These are phyloP conservation scores for Solanum tarijense DNA, from an alignment of 257 asterid genomes.

Conservation along the genomic window DNA sequence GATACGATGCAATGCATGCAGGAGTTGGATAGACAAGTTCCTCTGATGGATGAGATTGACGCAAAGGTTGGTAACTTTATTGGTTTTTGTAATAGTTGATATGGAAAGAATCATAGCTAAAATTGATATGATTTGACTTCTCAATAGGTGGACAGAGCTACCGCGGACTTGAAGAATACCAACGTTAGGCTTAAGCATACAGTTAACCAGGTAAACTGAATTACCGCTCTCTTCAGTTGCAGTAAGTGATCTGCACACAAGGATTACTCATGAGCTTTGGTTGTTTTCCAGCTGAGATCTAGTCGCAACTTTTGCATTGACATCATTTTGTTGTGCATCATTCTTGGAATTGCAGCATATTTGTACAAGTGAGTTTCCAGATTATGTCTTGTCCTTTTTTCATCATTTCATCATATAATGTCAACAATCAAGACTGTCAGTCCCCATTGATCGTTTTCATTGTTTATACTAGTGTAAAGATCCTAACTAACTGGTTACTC, in stretches of 20 bases:
- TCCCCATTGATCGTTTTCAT: neutral
- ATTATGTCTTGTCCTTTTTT: neutral
- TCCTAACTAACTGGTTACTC: neutral
- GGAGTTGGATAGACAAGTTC: slow-evolving; percentile 98
- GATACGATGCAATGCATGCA: slow-evolving; percentile 22
- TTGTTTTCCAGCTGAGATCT: slow-evolving; percentile 71
- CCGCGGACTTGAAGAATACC: slow-evolving; percentile 89
- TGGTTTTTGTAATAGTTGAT: neutral
- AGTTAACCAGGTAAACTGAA: slow-evolving; percentile 68
- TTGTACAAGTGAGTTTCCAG: slow-evolving; percentile 67
- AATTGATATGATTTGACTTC: slow-evolving; percentile 1
- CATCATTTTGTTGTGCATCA: slow-evolving; percentile 73
- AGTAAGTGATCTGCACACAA: neutral
- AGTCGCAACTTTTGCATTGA: slow-evolving; percentile 95
- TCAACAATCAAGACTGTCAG: neutral
- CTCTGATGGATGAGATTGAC: slow-evolving; percentile 98
- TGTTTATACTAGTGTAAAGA: neutral
- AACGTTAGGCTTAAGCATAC: slow-evolving; percentile 93
- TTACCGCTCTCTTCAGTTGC: neutral
- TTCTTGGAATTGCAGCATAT: slow-evolving; percentile 96
- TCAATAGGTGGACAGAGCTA: slow-evolving; percentile 87
- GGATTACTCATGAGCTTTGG: neutral
- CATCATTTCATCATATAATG: neutral
- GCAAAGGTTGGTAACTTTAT: slow-evolving; percentile 50
- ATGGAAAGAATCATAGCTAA: neutral